These are phyloP conservation scores for Lodderomyces oxycetoniae DNA, from an alignment of 1,139 yeast species.

Conservation along the genomic window DNA sequence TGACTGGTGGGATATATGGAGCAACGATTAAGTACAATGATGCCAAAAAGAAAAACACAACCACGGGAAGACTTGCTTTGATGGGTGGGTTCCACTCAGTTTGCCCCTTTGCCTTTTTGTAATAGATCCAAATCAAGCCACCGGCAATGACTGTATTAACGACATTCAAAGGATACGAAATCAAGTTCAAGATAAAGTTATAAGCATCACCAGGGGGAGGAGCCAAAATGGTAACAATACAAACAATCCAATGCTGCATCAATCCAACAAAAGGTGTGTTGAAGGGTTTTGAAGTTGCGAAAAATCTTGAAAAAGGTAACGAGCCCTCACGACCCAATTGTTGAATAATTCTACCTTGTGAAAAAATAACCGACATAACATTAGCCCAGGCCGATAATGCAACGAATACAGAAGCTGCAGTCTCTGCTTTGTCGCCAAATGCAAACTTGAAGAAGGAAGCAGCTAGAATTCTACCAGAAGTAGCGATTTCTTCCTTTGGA, in stretches of 20 bases:
- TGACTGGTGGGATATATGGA: slow-evolving; percentile 74
- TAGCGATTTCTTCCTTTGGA: slow-evolving; percentile 41
- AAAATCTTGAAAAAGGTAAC: slow-evolving; percentile 43
- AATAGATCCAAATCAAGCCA: slow-evolving; percentile 40
- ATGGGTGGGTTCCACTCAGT: slow-evolving; percentile 73
- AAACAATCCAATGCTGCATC: slow-evolving; percentile 53
- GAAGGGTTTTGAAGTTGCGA: slow-evolving; percentile 42
- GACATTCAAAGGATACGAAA: slow-evolving; percentile 48
- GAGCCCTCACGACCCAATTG: slow-evolving; percentile 47
- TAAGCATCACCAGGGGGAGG: slow-evolving; percentile 51
- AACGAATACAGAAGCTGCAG: slow-evolving; percentile 46
- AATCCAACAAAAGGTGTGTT: slow-evolving; percentile 51
- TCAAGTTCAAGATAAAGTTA: slow-evolving; percentile 44
- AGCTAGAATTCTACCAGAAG: slow-evolving; percentile 43
- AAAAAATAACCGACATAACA: slow-evolving; percentile 44
- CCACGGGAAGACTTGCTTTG: slow-evolving; percentile 61
- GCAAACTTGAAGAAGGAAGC: slow-evolving; percentile 45
- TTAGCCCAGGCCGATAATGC: slow-evolving; percentile 49
- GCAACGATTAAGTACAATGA: slow-evolving; percentile 71
- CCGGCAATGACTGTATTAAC: slow-evolving; percentile 44
- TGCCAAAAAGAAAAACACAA: slow-evolving; percentile 59
- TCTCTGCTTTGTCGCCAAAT: slow-evolving; percentile 43
- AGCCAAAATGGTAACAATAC: slow-evolving; percentile 44
- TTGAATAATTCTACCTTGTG: slow-evolving; percentile 48
- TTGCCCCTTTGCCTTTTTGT: slow-evolving; percentile 48